A percentile compares a stretch with the other conserved stretches of the same genome.
Evolutionary conservation across 495 filamentous ascomycete genomes (phyloP).

Genomic region (Xylaria scruposa): DNA sequence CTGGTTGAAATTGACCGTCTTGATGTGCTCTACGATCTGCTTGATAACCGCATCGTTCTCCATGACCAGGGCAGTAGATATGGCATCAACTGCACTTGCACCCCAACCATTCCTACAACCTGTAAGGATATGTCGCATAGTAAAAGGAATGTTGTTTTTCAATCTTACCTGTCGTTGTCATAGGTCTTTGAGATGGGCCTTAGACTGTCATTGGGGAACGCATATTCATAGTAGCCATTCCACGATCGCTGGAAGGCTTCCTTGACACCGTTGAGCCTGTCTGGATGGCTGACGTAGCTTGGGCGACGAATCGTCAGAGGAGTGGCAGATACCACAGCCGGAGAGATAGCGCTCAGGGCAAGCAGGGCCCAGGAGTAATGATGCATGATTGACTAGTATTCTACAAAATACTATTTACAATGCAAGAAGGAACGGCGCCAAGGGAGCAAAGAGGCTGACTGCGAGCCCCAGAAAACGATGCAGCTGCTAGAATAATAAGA

Average conservation of each 20-base stretch:
- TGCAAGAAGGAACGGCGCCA: conserved; percentile 13
- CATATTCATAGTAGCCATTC: conserved; percentile 81
- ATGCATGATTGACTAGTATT: conserved; percentile 20
- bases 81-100: conserved; percentile 80
- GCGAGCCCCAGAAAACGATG: conserved; percentile 4
- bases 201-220: conserved; percentile 80
- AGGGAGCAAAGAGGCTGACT: conserved; percentile 13
- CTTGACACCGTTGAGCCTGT: conserved; percentile 69
- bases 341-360: conserved; percentile 22
- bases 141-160: neutral
- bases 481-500: conserved; percentile 22
- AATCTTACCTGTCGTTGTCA: conserved; percentile 70
- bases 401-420: conserved; percentile 6
- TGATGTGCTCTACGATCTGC: conserved; percentile 72
- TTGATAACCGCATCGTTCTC: conserved; percentile 68
- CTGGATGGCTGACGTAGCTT: conserved; percentile 40
- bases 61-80: conserved; percentile 85
- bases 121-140: conserved; percentile 18
- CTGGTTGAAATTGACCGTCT: conserved; percentile 69
- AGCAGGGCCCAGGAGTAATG: conserved; percentile 21
- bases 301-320: conserved; percentile 31
- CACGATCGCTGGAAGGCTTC: conserved; percentile 79
- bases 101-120: conserved; percentile 80
- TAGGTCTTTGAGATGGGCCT: conserved; percentile 69
- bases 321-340: conserved; percentile 26